Evolutionary conservation across 2,329 filamentous ascomycete genomes (phyloP).

Genomic region (Cytospora paraplurivora): DNA sequence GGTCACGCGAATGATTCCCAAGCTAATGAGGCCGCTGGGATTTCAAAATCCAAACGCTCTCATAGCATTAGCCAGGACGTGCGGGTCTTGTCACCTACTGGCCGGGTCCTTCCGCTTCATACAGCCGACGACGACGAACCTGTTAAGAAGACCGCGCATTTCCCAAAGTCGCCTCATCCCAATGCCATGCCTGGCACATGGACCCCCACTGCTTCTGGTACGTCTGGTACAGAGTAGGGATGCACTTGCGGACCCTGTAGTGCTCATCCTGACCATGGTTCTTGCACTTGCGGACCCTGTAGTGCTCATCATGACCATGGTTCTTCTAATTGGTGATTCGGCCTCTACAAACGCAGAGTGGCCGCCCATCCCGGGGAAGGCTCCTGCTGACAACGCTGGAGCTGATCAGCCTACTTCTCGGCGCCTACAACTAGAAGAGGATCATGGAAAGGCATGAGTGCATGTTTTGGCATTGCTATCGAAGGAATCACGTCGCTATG

Average conservation of each 20-base stretch:
- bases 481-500: background rate
- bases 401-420: background rate
- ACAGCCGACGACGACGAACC: slow-evolving; percentile 16
- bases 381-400: background rate
- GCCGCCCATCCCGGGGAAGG: slow-evolving; percentile 19
- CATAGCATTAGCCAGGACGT: slow-evolving; percentile 25
- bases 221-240: slow-evolving; percentile 8
- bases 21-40: background rate
- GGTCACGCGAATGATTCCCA: slow-evolving; percentile 10
- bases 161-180: slow-evolving; percentile 27
- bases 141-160: slow-evolving; percentile 18
- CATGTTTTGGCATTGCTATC: background rate
- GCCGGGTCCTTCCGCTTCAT: slow-evolving; percentile 20
- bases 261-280: background rate
- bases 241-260: background rate
- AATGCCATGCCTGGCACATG: slow-evolving; percentile 19
- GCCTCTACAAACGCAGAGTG: background rate
- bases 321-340: background rate
- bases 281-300: background rate
- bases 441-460: background rate
- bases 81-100: slow-evolving; percentile 26
- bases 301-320: background rate
- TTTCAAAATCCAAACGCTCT: background rate
- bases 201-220: slow-evolving; percentile 17
- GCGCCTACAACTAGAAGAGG: background rate